Base-by-base conservation (phyloP, 805 yeast genomes). In the Kregervanrija delftensis region DNA sequence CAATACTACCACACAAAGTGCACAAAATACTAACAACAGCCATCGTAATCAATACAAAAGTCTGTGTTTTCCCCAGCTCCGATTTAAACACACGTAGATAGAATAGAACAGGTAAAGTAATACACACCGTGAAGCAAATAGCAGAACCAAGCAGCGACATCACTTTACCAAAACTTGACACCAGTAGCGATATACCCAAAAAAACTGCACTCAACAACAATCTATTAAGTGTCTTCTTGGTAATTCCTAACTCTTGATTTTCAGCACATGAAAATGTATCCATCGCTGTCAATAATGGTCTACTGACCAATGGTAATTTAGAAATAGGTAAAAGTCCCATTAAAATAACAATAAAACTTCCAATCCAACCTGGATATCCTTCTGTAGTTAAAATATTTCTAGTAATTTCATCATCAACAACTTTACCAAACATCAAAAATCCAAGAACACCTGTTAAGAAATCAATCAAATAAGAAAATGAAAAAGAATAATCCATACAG, bases 291-390 rank as follows among this genome's bases (percentile, higher is more conserved):
- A 86, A 76, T 30, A 89, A 79, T 0, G 96, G 96, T 56, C 88
- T 78, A 11, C 90, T 86, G 52, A 82, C 83, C 35, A 88, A 70
- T 0, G 96, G 96, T 1, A 88, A 74, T 56, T 89, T 89, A 2
- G 96, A 86, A 30, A 88, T 61, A 1, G 96, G 96, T 17, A 89
- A 76, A 6, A 87, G 52, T n/a, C 95, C 85, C 74, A 88, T 83
- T 35, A 85, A 65, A 0, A 74, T 71, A 39, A 89, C 81, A 38
- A 89, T 69, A 22, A 74, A 44, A 1, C 72, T 71, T 38, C 70
- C 65, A 5, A 72, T 62, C 71, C 73, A 72, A 2, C 47, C 10
- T 0, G 82, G 81, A 51, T 74, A 76, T 3, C 77, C 74, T 11
- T 71, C 63, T 34, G 66, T 59, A 9, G 51, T 47, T 40, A 77